Base-by-base conservation (phyloP, 352 stramenopile genomes). In the Phytophthora vignae region DNA sequence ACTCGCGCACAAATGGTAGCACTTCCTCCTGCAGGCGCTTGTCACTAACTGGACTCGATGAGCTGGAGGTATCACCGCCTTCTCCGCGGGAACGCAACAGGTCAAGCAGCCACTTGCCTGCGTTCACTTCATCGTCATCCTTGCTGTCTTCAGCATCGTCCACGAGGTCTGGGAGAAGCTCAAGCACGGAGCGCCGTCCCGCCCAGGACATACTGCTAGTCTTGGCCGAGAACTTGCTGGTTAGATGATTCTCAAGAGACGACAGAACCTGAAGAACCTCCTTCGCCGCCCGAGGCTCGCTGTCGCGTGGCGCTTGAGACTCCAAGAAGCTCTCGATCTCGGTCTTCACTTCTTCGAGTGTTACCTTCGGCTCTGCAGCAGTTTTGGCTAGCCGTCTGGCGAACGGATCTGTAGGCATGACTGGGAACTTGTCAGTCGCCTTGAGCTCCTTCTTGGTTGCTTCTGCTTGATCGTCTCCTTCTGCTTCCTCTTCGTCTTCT, bases 231-330 rank as follows among this genome's bases (percentile, higher is more conserved):
- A 82, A 82, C n/a, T 67, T 77, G 17, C 25, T 29, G 11, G 60
- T 17, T 29, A 82, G 59, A 50, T 82, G 71, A 0, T 55, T 70
- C 55, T 87, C 79, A 14, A 87, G 60, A 42, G 77, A 81, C 42
- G 78, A 78, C 42, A 87, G 64, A 46, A 69, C 53, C 67, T 75
- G 55, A n/a, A 87, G 58, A 44, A 83, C 57, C 33, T 80, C 64
- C 40, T 87, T 79, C 6, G 69, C 50, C 31, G 72, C 77, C 14
- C 66, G 59, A 15, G 63, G 59, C 7, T 73, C 53, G 8, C 63
- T 54, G 17, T 68, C 60, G 22, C 15, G n/a, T 42, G 62, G 59
- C 8, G 59, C 7, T 27, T 79, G 62, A 7, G 46, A 68, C 7
- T 55, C 52, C 8, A 85, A 55, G 53, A 82, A 88, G 25, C 29